Base-by-base conservation (phyloP, 2,329 filamentous ascomycete genomes). In the Leptosphaerulina australis region DNA sequence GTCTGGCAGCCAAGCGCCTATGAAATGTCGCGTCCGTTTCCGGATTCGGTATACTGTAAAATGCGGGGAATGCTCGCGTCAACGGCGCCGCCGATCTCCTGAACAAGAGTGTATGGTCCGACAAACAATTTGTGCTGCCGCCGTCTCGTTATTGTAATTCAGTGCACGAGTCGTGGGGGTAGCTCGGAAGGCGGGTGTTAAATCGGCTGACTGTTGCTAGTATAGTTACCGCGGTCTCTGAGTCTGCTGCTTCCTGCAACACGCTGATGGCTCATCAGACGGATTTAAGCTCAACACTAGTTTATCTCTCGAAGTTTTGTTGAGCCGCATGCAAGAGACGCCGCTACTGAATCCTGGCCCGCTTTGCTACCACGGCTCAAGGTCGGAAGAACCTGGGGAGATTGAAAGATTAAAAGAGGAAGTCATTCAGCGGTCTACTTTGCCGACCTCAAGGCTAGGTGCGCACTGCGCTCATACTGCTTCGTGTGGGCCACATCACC, bases 61-160 rank as follows among this genome's bases (percentile, higher is more conserved):
- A 24, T 51, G 48, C 48, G 48, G 48, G 41, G 48, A 51, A 37
- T 36, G 41, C 31, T 30, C 33, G 15, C 31, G 43, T 41, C 43
- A 46, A 51, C 41, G 48, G 48, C 48, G 48, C 31, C 21, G 48
- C 25, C 30, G 48, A 51, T 51, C 48, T 4, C 11, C 31, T 43
- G 41, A 25, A 45, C 30, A 10, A 37, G 28, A 31, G 3, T 22
- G 18, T 24, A 35, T 44, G 29, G 29, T 29, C 14, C 25, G 28
- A 10, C 33, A 18, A 15, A 30, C 7, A n/a, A 28, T 36, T n/a
- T 18, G 21, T 20, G 36, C 25, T 39, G 36, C 25, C 36, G 26
- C 28, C 31, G 30, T 34, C 17, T 41, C 20, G 25, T n/a, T 17
- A 15, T 20, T 34, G 26, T 14, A 34, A 24, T 22, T 37, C 10